Conservation (phyloP, 768 basidiomycete genomes). For the Rhizopogon vesiculosus region DNA sequence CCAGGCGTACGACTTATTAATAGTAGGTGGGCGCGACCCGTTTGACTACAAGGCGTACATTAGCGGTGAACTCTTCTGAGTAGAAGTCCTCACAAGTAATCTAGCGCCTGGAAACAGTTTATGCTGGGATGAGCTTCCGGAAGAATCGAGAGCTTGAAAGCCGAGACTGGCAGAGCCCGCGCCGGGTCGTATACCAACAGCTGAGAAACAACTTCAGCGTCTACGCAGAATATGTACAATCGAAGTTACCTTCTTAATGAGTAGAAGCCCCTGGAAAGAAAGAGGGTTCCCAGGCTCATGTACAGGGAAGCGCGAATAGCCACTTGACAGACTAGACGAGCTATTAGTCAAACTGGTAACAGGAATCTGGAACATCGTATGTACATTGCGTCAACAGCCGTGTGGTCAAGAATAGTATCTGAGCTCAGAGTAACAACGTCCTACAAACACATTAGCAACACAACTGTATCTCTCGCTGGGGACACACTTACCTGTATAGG, state of each 20-base stretch:
- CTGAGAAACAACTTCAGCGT: constrained; percentile 32
- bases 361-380: constrained; percentile 15
- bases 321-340: not conserved
- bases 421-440: constrained; percentile 79
- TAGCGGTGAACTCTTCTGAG: not conserved
- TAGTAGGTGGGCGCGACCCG: constrained; percentile 89
- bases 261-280: constrained; percentile 76
- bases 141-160: constrained; percentile 75
- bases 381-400: constrained; percentile 72
- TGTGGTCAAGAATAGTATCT: constrained; percentile 76
- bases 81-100: constrained; percentile 66
- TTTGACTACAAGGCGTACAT: constrained; percentile 53
- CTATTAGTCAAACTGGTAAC: constrained; percentile 2
- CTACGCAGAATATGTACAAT: constrained; percentile 2
- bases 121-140: constrained; percentile 88
- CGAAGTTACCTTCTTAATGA: constrained; percentile 70
- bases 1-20: constrained; percentile 86
- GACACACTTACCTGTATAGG: constrained; percentile 50
- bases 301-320: constrained; percentile 34
- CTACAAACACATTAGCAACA: constrained; percentile 28
- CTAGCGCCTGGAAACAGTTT: constrained; percentile 92
- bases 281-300: constrained; percentile 66
- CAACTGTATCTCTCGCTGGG: constrained; percentile 9
- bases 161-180: constrained; percentile 65
- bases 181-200: constrained; percentile 87